Base-by-base conservation (phyloP, 2,329 filamentous ascomycete genomes). In the Truncatella angustata region DNA sequence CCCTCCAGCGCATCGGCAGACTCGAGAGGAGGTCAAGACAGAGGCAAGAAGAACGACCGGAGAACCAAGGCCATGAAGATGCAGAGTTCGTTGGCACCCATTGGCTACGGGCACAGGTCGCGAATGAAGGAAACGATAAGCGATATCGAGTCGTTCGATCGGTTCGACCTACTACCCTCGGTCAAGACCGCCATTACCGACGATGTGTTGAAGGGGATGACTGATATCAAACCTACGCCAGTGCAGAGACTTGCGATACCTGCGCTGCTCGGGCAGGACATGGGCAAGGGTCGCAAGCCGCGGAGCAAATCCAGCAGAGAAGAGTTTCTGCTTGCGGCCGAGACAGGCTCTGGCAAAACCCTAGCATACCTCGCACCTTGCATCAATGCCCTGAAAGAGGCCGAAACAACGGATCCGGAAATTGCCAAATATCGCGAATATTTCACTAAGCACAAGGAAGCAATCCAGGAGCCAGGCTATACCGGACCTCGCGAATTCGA, bases 271-370 rank as follows among this genome's bases (percentile, higher is more conserved):
- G 82, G 85, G 12, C 75, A 84, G 62, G 66, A 76, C 20, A 64
- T 70, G 18, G 70, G 71, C 5, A 70, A 67, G 50, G 68, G 60
- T 43, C 57, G 53, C 56, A 63, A 64, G 60, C 62, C 64, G 53
- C 68, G 65, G 36, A 58, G 63, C 34, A 58, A 55, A 4, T 51
- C 66, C 3, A 64, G 61, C 51, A 78, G 64, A 58, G 70, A 72
- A 54, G 80, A 75, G 72, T 97, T 90, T 65, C 78, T 99, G 11
- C 78, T 99, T 46, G 94, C 94, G 4, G 94, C 94, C 10, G 94
- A 99, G 75, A 99, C 94, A 0, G 94, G 94, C 11, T 97, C 94
- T 0, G 94, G 94, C 54, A 99, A 99, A 76, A 99, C 94, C 1
- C 76, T 99, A 56, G 91, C 94, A 7, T 99, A 99, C 66, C 75